Percentiles rank a stretch among this genome's conserved stretches.
phyloP scores from a whole-genome alignment of 108 stramenopile genomes.

The Pseudonitzschia pungens region DNA sequence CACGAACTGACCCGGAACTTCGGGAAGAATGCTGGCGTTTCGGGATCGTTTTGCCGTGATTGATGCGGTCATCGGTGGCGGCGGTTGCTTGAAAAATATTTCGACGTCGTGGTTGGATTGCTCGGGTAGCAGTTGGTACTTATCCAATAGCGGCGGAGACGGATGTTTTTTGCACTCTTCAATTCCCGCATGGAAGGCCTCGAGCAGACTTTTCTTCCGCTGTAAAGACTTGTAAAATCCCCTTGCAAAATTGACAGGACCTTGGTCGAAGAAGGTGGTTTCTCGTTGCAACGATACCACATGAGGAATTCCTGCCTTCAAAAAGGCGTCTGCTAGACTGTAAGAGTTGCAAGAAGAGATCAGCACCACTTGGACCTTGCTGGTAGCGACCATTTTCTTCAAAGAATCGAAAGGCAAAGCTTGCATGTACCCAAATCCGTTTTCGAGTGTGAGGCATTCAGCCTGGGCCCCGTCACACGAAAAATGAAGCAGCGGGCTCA shows the following conservation, averaged over 20 bases:
- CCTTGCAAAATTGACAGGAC: slow-evolving; percentile 59
- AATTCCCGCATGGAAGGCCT: slow-evolving; percentile 57
- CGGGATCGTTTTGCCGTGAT: neutral
- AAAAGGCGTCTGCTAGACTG: slow-evolving; percentile 60
- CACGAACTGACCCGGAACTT: slow-evolving; percentile 54
- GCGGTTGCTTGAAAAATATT: slow-evolving; percentile 14
- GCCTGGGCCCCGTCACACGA: slow-evolving; percentile 53
- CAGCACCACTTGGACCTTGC: slow-evolving; percentile 60
- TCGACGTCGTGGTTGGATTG: slow-evolving; percentile 28
- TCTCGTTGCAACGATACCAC: slow-evolving; percentile 30
- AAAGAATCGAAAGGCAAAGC: slow-evolving; percentile 34
- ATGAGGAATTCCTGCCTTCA: slow-evolving; percentile 82
- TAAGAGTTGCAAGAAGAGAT: slow-evolving; percentile 77
- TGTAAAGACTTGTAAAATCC: slow-evolving; percentile 57
- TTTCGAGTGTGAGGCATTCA: slow-evolving; percentile 60
- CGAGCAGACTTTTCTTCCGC: slow-evolving; percentile 51
- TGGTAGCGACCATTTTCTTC: slow-evolving; percentile 11
- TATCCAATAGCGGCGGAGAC: neutral
- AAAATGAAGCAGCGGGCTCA: slow-evolving; percentile 50
- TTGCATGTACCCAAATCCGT: slow-evolving; percentile 64
- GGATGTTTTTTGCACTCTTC: neutral
- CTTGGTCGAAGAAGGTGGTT: slow-evolving; percentile 56
- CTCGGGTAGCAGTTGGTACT: slow-evolving; percentile 63
- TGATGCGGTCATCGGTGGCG: slow-evolving; percentile 14
- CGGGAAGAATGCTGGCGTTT: slow-evolving; percentile 3